phyloP scores from a whole-genome alignment of 2,329 filamentous ascomycete species.

The Talaromyces sp. region DNA sequence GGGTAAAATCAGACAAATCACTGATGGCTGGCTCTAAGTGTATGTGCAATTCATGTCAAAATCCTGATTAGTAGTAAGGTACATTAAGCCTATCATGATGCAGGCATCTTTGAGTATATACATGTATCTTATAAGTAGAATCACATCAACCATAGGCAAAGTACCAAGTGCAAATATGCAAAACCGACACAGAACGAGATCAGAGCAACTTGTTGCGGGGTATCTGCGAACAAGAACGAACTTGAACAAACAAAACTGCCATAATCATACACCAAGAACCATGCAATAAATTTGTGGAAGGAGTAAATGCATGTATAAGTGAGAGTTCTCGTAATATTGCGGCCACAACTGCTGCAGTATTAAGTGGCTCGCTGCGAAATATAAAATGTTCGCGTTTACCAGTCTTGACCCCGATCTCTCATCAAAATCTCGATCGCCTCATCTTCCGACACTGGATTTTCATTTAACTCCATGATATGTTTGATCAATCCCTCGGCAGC shows the following conservation, averaged over 20 bases:
- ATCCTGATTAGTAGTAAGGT: background rate
- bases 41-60: background rate
- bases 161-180: background rate
- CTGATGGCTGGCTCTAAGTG: background rate
- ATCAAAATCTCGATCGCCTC: conserved; percentile 43
- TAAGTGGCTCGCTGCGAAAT: background rate
- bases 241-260: background rate
- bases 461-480: conserved; percentile 73
- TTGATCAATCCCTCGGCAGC: conserved; percentile 73
- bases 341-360: background rate
- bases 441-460: conserved; percentile 48
- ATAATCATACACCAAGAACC: background rate
- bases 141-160: background rate
- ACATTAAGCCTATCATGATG: background rate
- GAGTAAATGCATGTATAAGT: background rate
- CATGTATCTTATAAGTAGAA: background rate
- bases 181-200: background rate
- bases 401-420: conserved; percentile 42
- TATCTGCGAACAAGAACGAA: conserved; percentile 12
- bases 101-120: background rate
- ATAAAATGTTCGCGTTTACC: conserved; percentile 23
- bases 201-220: conserved; percentile 4
- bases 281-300: conserved; percentile 1
- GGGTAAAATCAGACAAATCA: background rate
- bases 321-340: background rate